Base-by-base conservation (phyloP, 176 grass and related monocot species). In the Dactylis glomerata region DNA sequence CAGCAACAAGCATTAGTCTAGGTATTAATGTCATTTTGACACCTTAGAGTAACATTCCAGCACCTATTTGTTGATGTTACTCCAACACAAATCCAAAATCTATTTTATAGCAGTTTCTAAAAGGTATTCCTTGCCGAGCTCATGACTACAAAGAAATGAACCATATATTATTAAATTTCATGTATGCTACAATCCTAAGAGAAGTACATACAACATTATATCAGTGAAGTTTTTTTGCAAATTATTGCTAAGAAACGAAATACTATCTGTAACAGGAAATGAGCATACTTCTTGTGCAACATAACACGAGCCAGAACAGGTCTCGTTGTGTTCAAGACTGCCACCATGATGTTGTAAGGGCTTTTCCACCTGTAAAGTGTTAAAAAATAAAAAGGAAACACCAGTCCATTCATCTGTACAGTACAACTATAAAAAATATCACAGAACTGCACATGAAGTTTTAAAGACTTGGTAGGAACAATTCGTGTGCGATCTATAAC, bases 281-380 rank as follows among this genome's bases (percentile, higher is more conserved):
- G 47, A 70, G 56, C 73, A 78, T 94, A 99, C 96, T 91, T 73
- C 86, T 90, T 96, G 86, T 86, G 96, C 93, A 85, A 93, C 96
- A 82, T 92, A 99, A 81, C 96, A 99, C 73, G 96, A 96, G 37
- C 96, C 96, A 79, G 93, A 99, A 59, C 94, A 99, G n/a, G 93
- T 99, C 56, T 99, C 96, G 76, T 99, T 99, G 57, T 94, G 93
- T 91, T 99, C 96, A 79, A 99, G 96, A 65, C 96, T 94, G 23
- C 96, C 96, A 27, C 96, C 93, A 94, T 99, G 96, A 28, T 76
- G 87, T 80, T 99, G 96, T 73, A 99, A 89, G 65, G 96, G 96
- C 19, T 95, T 89, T 67, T 99, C 93, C 81, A 92, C 88, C 96
- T 99, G 84, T 87, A 54, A 81, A 73, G 83, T 36, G 88, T 87